phyloP scores from a whole-genome alignment of 805 yeast genomes.

The Candida ortonii region DNA sequence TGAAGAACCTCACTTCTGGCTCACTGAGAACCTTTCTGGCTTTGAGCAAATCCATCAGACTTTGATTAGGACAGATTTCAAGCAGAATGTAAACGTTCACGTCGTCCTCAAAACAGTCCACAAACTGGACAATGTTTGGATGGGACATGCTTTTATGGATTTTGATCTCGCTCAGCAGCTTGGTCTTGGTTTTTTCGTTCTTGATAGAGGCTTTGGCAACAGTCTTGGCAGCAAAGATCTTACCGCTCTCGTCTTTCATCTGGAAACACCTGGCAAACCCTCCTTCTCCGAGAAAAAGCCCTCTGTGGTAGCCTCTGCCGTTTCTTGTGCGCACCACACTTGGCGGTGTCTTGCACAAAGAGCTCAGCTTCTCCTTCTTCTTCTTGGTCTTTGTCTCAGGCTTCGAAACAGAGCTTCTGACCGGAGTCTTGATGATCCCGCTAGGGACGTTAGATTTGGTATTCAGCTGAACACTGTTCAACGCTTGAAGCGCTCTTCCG shows the following conservation, averaged over 20 bases:
- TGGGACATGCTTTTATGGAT: constrained; percentile 90
- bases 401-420: constrained; percentile 36
- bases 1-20: constrained; percentile 85
- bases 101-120: constrained; percentile 97
- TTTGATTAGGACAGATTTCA: constrained; percentile 93
- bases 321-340: constrained; percentile 81
- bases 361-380: constrained; percentile 84
- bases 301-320: constrained; percentile 89
- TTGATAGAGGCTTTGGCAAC: constrained; percentile 94
- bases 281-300: constrained; percentile 92
- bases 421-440: constrained; percentile 37
- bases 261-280: constrained; percentile 99
- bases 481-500: constrained; percentile 49
- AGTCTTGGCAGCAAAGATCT: constrained; percentile 92
- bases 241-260: constrained; percentile 86
- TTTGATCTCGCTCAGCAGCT: constrained; percentile 88
- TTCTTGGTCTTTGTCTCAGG: constrained; percentile 43
- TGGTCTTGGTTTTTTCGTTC: constrained; percentile 82
- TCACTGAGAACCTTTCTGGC: constrained; percentile 82
- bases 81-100: constrained; percentile 87
- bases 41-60: constrained; percentile 87
- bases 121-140: constrained; percentile 84
- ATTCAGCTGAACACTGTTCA: constrained; percentile 51
- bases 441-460: constrained; percentile 35
- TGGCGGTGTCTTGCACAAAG: constrained; percentile 96